Evolutionary conservation across 805 yeast genomes (phyloP).

Genomic region (Alloascoidea hylecoeti): DNA sequence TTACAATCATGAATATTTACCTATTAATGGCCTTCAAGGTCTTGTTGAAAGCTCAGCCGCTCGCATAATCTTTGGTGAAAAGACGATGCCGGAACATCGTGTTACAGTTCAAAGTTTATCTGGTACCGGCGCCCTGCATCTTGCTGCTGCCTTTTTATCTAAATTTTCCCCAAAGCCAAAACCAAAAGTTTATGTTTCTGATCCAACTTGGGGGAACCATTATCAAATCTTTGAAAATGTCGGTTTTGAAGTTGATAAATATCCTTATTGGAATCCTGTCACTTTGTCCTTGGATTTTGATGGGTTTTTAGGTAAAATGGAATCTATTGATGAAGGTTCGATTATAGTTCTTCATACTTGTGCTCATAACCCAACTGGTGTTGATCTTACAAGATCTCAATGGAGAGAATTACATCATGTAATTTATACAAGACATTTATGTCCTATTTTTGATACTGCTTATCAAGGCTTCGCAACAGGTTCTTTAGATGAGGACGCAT

Average conservation of each 20-base stretch:
- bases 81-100: too few species aligned
- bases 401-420: conserved; percentile 63
- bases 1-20: conserved; percentile 78
- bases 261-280: conserved; percentile 77
- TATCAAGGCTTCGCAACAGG: conserved; percentile 98
- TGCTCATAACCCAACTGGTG: conserved; percentile 97
- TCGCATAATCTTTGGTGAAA: too few species aligned
- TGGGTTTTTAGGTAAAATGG: conserved; percentile 51
- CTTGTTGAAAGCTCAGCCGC: conserved; percentile 56
- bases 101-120: conserved; percentile 70
- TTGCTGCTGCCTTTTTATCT: conserved; percentile 62
- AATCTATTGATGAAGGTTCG: conserved; percentile 60
- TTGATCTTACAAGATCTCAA: conserved; percentile 76
- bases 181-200: conserved; percentile 49
- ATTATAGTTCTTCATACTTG: conserved; percentile 82
- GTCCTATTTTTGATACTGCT: conserved; percentile 85
- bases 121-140: conserved; percentile 86
- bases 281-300: conserved; percentile 59
- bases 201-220: conserved; percentile 98
- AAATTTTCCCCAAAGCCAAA: conserved; percentile 34
- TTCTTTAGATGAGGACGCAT: conserved; percentile 68
- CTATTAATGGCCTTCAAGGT: conserved; percentile 62
- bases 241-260: conserved; percentile 52
- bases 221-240: conserved; percentile 60
- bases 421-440: conserved; percentile 45